phyloP scores from a whole-genome alignment of 2,329 filamentous ascomycete species.

The Aspergillus sp. region DNA sequence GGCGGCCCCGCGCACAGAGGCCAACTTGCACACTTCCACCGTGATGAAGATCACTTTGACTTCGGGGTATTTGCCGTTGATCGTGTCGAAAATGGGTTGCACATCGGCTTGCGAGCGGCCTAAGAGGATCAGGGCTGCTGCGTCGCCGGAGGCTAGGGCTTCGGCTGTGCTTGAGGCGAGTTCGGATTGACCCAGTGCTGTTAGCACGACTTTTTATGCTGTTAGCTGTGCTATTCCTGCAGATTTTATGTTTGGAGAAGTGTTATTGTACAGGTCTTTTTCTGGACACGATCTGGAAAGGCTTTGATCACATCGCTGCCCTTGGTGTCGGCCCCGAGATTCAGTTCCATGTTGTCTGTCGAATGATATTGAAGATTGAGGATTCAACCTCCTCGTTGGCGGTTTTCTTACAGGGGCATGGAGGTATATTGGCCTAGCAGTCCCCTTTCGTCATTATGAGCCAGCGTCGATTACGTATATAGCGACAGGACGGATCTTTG shows the following conservation, averaged over 20 bases:
- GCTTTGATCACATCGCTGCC: conserved; percentile 22
- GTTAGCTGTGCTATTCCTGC: background rate
- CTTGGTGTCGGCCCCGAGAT: conserved; percentile 13
- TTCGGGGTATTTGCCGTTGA: conserved; percentile 13
- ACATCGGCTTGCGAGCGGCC: conserved; percentile 18
- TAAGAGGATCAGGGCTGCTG: conserved; percentile 21
- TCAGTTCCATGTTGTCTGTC: background rate
- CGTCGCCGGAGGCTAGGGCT: conserved; percentile 18
- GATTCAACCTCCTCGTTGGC: background rate
- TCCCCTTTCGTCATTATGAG: conserved; percentile 9
- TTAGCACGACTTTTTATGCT: conserved; percentile 17
- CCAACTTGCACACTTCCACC: conserved; percentile 8
- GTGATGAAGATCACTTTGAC: conserved; percentile 16
- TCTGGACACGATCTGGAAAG: conserved; percentile 20
- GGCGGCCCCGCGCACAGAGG: conserved; percentile 12
- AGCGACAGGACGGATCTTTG: background rate
- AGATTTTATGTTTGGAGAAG: background rate
- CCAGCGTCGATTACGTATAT: conserved; percentile 1
- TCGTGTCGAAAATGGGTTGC: conserved; percentile 17
- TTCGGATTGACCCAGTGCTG: conserved; percentile 15
- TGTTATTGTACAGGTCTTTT: conserved; percentile 21
- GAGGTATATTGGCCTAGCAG: background rate
- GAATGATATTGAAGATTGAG: background rate
- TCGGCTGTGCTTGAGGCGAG: conserved; percentile 21
- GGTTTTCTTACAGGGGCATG: too few relatives aligned